phyloP scores from a whole-genome alignment of 1,284 basidiomycete genomes.

The Sporisorium reilianum region DNA sequence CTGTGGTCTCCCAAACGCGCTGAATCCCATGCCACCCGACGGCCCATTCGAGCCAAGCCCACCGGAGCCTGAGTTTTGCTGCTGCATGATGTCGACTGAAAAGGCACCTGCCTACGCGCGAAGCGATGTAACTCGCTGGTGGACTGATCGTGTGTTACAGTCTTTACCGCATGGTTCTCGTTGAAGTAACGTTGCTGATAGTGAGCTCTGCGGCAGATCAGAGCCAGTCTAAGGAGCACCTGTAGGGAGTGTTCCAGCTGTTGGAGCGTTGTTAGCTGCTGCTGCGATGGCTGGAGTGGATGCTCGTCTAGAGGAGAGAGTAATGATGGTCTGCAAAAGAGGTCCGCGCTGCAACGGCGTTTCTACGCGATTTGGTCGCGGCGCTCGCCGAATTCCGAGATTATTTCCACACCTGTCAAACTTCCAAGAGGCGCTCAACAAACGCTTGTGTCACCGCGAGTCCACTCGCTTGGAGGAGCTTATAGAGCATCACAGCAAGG shows the following conservation, averaged over 20 bases:
- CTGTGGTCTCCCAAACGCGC: constrained; percentile 23
- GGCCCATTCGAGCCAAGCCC: constrained; percentile 2
- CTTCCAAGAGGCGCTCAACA: not conserved
- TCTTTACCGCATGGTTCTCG: constrained; percentile 7
- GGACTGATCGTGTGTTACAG: not conserved
- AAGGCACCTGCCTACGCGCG: constrained; percentile 3
- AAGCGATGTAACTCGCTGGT: not conserved
- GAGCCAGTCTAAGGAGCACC: not conserved
- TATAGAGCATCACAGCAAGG: not conserved
- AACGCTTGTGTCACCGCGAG: not conserved
- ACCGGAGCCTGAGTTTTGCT: constrained; percentile 14
- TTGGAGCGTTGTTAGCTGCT: not conserved
- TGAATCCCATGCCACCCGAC: constrained; percentile 9
- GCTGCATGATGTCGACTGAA: constrained; percentile 17
- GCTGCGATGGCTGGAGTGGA: not conserved
- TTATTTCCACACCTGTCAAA: constrained; percentile 23
- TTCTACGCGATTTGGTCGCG: not conserved
- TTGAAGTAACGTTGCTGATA: not conserved
- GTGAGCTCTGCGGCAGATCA: not conserved
- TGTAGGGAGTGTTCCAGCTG: not conserved
- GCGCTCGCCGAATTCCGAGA: constrained; percentile 21
- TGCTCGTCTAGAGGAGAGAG: not conserved
- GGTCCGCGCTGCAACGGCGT: constrained; percentile 17
- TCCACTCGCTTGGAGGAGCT: not conserved
- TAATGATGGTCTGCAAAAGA: not conserved